A percentile compares a stretch with the other conserved stretches of the same genome.
Conservation (phyloP, 2,329 filamentous ascomycete genomes). For the Sclerotinia glacialis region DNA sequence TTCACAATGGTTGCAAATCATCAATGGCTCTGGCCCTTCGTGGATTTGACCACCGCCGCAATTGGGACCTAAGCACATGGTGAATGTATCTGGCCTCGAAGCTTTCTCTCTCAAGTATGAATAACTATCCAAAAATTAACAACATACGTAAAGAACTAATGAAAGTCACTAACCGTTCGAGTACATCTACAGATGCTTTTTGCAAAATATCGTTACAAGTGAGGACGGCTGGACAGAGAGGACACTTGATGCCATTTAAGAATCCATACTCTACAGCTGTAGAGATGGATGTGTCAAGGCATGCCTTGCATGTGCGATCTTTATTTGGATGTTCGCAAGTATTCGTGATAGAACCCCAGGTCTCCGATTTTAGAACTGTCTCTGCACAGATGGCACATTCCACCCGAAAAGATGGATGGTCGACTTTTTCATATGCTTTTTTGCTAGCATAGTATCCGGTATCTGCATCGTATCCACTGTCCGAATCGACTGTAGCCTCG, state of each 20-base stretch:
- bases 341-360: not conserved
- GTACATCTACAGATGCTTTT: not conserved
- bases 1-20: slow-evolving; percentile 29
- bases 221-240: not conserved
- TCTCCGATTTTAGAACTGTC: no score
- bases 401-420: not conserved
- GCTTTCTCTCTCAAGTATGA: slow-evolving; percentile 2
- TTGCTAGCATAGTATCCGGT: not conserved
- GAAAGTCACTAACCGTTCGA: slow-evolving; percentile 2
- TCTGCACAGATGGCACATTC: slow-evolving; percentile 6
- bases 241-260: slow-evolving; percentile 13
- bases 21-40: slow-evolving; percentile 24
- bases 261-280: slow-evolving; percentile 1
- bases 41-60: slow-evolving; percentile 30
- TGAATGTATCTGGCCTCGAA: slow-evolving; percentile 2
- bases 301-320: not conserved
- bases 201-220: not conserved
- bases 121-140: slow-evolving; percentile 1
- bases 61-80: slow-evolving; percentile 26
- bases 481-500: not conserved
- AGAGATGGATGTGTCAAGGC: slow-evolving; percentile 10
- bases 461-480: not conserved
- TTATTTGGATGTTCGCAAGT: not conserved
- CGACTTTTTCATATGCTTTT: not conserved
- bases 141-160: not conserved